Percentiles rank a stretch among this genome's conserved stretches.
Evolutionary conservation across 1,284 basidiomycete genomes (phyloP).

Genomic region (Mycosarcoma maydis): DNA sequence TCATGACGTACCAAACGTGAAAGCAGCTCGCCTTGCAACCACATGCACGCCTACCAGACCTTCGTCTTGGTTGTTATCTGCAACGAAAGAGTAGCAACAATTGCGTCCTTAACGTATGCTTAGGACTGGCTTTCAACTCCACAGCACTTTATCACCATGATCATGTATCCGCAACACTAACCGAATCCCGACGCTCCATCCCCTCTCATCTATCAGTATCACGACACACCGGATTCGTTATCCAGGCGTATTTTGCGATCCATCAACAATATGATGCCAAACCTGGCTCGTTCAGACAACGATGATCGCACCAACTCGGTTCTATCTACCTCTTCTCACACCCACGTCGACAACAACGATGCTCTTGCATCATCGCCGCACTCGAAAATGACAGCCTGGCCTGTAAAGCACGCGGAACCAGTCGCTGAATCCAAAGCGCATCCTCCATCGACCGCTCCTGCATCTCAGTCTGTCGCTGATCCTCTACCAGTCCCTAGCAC

Average conservation of each 20-base stretch:
- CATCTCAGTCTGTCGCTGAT: not conserved
- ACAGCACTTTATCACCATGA: not conserved
- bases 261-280: not conserved
- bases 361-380: constrained; percentile 7
- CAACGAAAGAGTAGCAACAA: no score
- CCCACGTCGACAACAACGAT: constrained; percentile 25
- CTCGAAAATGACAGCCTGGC: constrained; percentile 12
- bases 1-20: no score
- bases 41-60: no score
- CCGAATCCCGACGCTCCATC: no score
- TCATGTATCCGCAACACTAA: not conserved
- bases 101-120: no score
- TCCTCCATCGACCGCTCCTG: not conserved
- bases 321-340: constrained; percentile 32
- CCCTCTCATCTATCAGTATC: no score
- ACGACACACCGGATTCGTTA: no score
- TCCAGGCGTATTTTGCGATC: no score
- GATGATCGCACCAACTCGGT: constrained; percentile 23
- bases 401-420: not conserved
- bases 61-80: no score
- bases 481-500: not conserved
- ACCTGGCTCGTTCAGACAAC: constrained; percentile 5
- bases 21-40: no score
- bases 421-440: not conserved
- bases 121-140: no score